Base-by-base conservation (phyloP, 208 protist genomes). In the Trypanosoma melophagium region DNA sequence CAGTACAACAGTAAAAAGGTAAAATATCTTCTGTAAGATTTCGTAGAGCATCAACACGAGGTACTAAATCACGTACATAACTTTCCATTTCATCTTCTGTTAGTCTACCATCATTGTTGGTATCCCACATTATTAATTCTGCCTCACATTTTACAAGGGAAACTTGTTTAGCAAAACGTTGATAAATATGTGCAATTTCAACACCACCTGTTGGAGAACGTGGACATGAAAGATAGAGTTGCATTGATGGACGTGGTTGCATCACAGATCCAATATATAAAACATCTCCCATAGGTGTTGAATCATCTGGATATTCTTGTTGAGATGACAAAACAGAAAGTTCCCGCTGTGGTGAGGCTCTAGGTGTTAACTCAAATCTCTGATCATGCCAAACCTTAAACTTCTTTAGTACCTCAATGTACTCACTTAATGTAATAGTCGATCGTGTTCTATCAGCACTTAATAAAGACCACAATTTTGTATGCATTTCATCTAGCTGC, bases 1-100 rank as follows among this genome's bases (percentile, higher is more conserved):
- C 92, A 13, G 94, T 86, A 70, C 86, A 96, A 66, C 90, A 89
- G 79, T 98, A 98, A 66, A 96, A 95, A 8, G 85, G 86, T 19
- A 92, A 54, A 21, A 96, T 70, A 28, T 86, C 76, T 28, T 86
- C 80, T 3, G 66, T 51, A 42, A 93, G 59, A 7, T 72, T 63
- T n/a, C 69, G 66, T 55, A 98, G 69, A 31, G 84, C 90, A 41
- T 75, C 84, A 1, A 96, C 86, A 24, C 81, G 78, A 0, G 90
- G 82, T 13, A 91, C 80, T 10, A 94, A 71, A 55, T 94, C 80
- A 1, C 74, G 69, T 40, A 97, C 84, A 76, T 93, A 97, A 61
- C 72, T 84, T 68, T 97, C 92, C 60, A 98, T 63, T 57, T 98
- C 92, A 54, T 92, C 77, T 66, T 97, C 92, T 0, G 86, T 83